Conservation (phyloP, 805 yeast species). For the Nakazawaea pomicola region DNA sequence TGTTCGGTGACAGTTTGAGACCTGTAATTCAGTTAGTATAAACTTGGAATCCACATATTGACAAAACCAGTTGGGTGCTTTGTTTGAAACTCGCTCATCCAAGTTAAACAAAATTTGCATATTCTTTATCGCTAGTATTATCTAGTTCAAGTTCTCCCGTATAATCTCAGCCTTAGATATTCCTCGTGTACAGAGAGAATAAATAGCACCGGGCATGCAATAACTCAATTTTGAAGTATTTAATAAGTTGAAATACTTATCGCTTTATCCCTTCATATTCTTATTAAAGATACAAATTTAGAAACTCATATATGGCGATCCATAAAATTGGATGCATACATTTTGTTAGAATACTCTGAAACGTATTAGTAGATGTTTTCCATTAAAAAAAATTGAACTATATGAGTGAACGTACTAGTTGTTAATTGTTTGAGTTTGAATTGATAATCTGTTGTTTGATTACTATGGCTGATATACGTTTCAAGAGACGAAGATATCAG, state of each 20-base stretch:
- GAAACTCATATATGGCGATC: constrained; percentile 1
- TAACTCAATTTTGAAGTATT: background rate
- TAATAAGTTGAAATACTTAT: too few relatives aligned
- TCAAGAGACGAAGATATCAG: too few relatives aligned
- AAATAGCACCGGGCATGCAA: constrained; percentile 24
- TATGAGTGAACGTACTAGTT: background rate
- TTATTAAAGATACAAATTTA: background rate
- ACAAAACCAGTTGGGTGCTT: too few relatives aligned
- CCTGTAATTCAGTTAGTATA: background rate
- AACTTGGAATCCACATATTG: background rate
- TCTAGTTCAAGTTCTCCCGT: constrained; percentile 41
- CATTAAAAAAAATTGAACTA: too few relatives aligned
- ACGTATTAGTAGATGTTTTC: background rate
- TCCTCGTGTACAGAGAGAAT: background rate
- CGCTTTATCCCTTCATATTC: background rate
- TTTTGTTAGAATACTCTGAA: background rate
- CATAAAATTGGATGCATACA: background rate
- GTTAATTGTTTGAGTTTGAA: too few relatives aligned
- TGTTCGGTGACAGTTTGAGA: constrained; percentile 14
- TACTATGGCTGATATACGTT: too few relatives aligned
- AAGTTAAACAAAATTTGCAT: constrained; percentile 21
- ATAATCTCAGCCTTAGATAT: constrained; percentile 30
- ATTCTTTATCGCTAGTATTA: constrained; percentile 39
- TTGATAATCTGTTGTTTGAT: too few relatives aligned
- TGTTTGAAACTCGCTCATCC: background rate